These are phyloP conservation scores for Mycosarcoma maydis DNA, from an alignment of 1,284 basidiomycete genomes.

Conservation along the genomic window DNA sequence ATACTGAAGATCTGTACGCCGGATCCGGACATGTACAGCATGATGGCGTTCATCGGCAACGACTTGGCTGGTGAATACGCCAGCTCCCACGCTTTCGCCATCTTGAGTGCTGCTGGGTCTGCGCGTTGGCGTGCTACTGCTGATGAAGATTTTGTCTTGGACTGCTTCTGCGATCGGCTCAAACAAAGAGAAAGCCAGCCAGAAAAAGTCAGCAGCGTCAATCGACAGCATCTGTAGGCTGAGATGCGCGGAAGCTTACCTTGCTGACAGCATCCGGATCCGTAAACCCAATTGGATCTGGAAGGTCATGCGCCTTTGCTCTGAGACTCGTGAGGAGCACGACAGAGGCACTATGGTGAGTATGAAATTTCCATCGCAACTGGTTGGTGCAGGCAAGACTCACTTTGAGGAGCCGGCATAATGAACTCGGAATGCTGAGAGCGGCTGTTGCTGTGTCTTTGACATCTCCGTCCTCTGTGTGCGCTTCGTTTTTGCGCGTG, in stretches of 20 bases:
- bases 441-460: conserved; percentile 20
- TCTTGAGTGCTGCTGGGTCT: conserved; percentile 55
- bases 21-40: conserved; percentile 65
- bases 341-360: too few species aligned
- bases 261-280: conserved; percentile 35
- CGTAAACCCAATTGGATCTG: conserved; percentile 37
- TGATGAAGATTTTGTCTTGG: conserved; percentile 24
- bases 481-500: not conserved
- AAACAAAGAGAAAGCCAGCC: not conserved
- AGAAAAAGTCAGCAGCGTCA: not conserved
- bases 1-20: conserved; percentile 66
- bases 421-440: conserved; percentile 41
- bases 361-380: not conserved
- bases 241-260: too few species aligned
- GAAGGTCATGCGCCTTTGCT: conserved; percentile 26
- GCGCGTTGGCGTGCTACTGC: conserved; percentile 23
- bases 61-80: conserved; percentile 61
- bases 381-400: not conserved
- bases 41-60: conserved; percentile 65
- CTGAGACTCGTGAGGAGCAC: too few species aligned
- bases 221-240: too few species aligned
- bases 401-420: conserved; percentile 41
- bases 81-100: conserved; percentile 63
- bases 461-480: conserved; percentile 4
- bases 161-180: conserved; percentile 24